These are phyloP conservation scores for Yamadazyma conglobata DNA, from an alignment of 1,139 yeast genomes.

Conservation along the genomic window DNA sequence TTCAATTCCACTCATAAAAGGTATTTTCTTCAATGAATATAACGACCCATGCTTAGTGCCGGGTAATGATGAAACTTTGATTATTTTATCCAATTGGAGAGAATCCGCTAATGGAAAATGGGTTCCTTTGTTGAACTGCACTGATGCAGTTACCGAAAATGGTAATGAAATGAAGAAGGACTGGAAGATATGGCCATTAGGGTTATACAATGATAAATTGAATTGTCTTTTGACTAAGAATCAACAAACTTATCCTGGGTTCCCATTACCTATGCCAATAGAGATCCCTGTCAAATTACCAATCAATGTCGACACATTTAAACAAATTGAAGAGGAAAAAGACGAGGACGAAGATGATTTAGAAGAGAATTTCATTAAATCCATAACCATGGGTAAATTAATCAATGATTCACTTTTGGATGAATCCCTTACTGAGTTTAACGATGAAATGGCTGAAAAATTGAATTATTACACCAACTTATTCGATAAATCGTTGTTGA, in stretches of 20 bases:
- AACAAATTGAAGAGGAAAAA: conserved; percentile 20
- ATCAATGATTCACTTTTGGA: conserved; percentile 42
- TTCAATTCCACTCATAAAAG: conserved; percentile 46
- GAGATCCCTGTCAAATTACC: conserved; percentile 75
- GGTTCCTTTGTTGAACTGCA: conserved; percentile 80
- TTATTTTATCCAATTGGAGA: conserved; percentile 77
- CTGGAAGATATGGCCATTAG: conserved; percentile 85
- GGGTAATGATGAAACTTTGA: conserved; percentile 61
- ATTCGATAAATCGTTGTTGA: conserved; percentile 71
- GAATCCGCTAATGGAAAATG: conserved; percentile 72
- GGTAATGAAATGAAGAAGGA: conserved; percentile 47
- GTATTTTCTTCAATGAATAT: conserved; percentile 77
- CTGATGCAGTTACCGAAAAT: conserved; percentile 50
- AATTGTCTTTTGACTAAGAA: conserved; percentile 75
- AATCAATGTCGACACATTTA: conserved; percentile 21
- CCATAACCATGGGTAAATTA: conserved; percentile 48
- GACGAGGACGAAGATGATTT: conserved; percentile 27
- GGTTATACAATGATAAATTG: conserved; percentile 64
- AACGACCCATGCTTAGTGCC: conserved; percentile 88
- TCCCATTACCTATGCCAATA: conserved; percentile 82
- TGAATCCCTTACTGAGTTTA: conserved; percentile 37
- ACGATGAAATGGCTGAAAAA: conserved; percentile 44
- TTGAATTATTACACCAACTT: conserved; percentile 47
- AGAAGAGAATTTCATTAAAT: conserved; percentile 43
- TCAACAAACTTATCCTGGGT: conserved; percentile 47